Base-by-base conservation (phyloP, 768 basidiomycete genomes). In the Lactarius quietus region DNA sequence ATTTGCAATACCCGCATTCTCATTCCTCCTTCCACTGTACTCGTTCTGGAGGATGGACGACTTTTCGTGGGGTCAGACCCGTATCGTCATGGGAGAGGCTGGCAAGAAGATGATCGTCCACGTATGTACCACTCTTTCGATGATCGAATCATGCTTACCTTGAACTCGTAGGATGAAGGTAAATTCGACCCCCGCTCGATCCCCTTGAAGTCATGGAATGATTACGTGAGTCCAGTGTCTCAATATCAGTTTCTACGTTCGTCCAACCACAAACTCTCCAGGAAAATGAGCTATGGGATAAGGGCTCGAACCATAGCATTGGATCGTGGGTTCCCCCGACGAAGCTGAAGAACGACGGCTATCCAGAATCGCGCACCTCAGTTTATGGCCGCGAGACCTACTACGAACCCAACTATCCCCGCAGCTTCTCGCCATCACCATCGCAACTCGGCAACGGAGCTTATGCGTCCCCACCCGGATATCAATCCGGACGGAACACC, bases 11-110 rank as follows among this genome's bases (percentile, higher is more conserved):
- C 95, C 95, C 4, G 84, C 86, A 51, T 97, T 96, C 79, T 94
- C 93, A 8, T 92, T 97, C 83, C 83, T 92, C 79, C 84, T 98
- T 31, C 95, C 94, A 5, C 79, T 97, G 15, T 95, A 94, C 75
- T 95, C 93, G 6, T 96, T 98, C 88, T 98, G 95, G 95, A 83
- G 80, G 69, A 97, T 98, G 95, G 95, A 96, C 75, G 94, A 96
- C 76, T 97, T 96, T 84, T 93, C 90, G 0, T 95, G 94, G 93
- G 95, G 94, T 83, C 82, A 84, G 29, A 96, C 95, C 1, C 91
- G 93, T 85, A 74, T 95, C 65, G 95, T 99, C 15, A 77, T 97
- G 67, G 95, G 95, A 68, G 96, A 98, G 77, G 84, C 88, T 35
- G 96, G 96, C 20, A 97, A 97, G 84, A 97, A 96, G 78, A 80